phyloP scores from a whole-genome alignment of 1,284 basidiomycete species.

The Bondarzewia mesenterica region DNA sequence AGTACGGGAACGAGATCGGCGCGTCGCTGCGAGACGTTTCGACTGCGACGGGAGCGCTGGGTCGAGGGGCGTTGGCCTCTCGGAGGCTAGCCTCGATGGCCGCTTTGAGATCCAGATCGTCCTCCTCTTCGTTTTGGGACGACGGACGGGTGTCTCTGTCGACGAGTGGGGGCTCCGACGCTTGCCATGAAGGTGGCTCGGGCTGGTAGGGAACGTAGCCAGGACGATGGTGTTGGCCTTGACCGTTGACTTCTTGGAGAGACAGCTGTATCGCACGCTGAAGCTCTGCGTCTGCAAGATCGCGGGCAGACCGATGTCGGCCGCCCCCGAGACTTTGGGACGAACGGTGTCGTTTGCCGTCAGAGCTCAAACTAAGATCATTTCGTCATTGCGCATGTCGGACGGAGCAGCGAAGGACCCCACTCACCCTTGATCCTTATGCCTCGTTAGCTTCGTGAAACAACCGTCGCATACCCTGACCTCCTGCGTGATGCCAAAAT shows the following conservation, averaged over 20 bases:
- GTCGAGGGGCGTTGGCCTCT: conserved; percentile 73
- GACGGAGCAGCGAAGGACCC: background rate
- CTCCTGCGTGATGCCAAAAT: conserved; percentile 90
- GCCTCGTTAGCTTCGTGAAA: conserved; percentile 64
- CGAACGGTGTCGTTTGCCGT: conserved; percentile 31
- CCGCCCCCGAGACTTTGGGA: conserved; percentile 40
- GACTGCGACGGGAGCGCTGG: conserved; percentile 66
- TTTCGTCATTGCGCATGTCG: background rate
- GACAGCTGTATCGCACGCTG: conserved; percentile 92
- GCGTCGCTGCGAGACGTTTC: conserved; percentile 45
- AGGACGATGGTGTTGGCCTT: conserved; percentile 34
- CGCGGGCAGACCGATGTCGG: conserved; percentile 49
- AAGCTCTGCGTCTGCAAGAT: conserved; percentile 81
- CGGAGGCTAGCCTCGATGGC: conserved; percentile 94
- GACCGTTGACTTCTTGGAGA: conserved; percentile 66
- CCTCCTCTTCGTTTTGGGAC: conserved; percentile 59
- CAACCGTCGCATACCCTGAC: conserved; percentile 96
- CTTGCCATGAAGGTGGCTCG: conserved; percentile 35
- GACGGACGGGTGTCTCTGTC: conserved; percentile 42
- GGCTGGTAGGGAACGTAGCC: conserved; percentile 65
- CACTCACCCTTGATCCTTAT: conserved; percentile 42
- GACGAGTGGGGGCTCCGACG: conserved; percentile 69
- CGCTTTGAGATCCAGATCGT: conserved; percentile 88
- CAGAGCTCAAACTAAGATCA: background rate
- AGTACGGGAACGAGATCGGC: conserved; percentile 27